phyloP scores from a whole-genome alignment of 2,329 filamentous ascomycete genomes.

The Sporothrix schenckii region DNA sequence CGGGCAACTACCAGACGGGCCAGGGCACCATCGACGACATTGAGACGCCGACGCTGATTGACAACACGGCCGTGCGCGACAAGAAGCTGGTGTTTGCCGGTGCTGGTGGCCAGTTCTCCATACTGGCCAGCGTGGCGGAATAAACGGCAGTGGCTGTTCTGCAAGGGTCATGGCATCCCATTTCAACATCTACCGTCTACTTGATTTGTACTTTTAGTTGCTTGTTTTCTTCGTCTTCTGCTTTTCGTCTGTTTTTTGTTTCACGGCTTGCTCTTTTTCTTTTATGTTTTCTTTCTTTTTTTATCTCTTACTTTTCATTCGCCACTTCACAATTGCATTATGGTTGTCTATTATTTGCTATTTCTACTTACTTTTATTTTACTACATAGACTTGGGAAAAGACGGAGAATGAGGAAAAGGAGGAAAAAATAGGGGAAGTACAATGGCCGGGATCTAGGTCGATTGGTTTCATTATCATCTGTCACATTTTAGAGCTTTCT shows the following conservation, averaged over 20 bases:
- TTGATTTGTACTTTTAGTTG: slow-evolving; percentile 26
- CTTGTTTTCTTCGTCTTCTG: neutral
- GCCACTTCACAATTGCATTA: neutral
- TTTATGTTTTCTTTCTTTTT: neutral
- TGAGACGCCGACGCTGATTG: slow-evolving; percentile 73
- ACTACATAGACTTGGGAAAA: neutral
- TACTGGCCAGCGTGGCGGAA: slow-evolving; percentile 56
- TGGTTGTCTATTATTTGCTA: neutral
- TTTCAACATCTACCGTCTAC: neutral
- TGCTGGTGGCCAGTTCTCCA: slow-evolving; percentile 82
- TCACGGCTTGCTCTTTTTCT: neutral
- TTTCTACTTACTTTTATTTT: neutral
- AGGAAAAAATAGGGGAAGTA: neutral
- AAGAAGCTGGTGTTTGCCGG: slow-evolving; percentile 77
- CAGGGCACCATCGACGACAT: slow-evolving; percentile 79
- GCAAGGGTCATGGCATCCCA: neutral
- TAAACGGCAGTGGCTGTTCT: neutral
- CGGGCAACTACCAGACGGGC: slow-evolving; percentile 77
- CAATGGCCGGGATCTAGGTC: slow-evolving; percentile 9
- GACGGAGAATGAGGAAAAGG: neutral
- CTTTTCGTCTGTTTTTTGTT: neutral
- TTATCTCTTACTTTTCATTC: too few species aligned
- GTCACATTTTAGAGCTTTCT: neutral
- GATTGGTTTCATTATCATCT: slow-evolving; percentile 7
- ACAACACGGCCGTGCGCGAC: slow-evolving; percentile 79